Evolutionary conservation across 2,329 filamentous ascomycete genomes (phyloP), one percentile per base, ranked within the genome.

Genomic region (Apiospora kogelbergensis): DNA sequence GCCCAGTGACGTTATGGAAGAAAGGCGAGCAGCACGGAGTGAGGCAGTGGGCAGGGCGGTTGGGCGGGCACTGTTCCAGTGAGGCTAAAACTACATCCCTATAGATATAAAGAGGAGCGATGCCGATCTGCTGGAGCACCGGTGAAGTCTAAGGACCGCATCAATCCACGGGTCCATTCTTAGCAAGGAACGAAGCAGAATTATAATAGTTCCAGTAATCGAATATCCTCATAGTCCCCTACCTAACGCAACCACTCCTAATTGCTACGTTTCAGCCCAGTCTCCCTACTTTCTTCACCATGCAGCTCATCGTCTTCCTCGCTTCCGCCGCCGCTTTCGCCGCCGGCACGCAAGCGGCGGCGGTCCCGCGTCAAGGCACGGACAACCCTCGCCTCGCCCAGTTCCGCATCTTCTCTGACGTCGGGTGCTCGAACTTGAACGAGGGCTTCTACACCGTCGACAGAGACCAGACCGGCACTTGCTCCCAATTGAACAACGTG

Each of bases 361-460:
- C 63, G 5, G 65, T 68, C 41, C 26, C n/a, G 2, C 69, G 69
- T 24, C 69, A 70, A 48, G 69, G 67, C 10, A n/a, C 26, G n/a
- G 63, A 65, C 42, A 70, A 70, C 37, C 69, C 69, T 41, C 69
- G 69, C 20, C 63, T 68, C 9, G 64, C 40, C 44, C 69, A 70
- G 40, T 68, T 70, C 64, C 53, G 69, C 22, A 65, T 70, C 53
- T 70, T 64, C 40, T 70, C 69, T 22, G 65, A 40, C 6, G 22
- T 60, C 7, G 67, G 67, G 33, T 70, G 69, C 60, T 67, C 41
- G 17, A 63, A 67, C 42, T 17, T 68, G 22, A 70, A 70, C 60
- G 40, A 70, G 41, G 69, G 69, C 40, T 69, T 70, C 60, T 70
- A 67, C 53, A 70, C 69, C 4, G 63, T 70, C 37, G 69, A 70